A percentile compares a stretch with the other conserved stretches of the same genome.
These are phyloP conservation scores for Saccharum hybrid DNA, from an alignment of 202 grass and related monocot genomes.

Conservation along the genomic window DNA sequence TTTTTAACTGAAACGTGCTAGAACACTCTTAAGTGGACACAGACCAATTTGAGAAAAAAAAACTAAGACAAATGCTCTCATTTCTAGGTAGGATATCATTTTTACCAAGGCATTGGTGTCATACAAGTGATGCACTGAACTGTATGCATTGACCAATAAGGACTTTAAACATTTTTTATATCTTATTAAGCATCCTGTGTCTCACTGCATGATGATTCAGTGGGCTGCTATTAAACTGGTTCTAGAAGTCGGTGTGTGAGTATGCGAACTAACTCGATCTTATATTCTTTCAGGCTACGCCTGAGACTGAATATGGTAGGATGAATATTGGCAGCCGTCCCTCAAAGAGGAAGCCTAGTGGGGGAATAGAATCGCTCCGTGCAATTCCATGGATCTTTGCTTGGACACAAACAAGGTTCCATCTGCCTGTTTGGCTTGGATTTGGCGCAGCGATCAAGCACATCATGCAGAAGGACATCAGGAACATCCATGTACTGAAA, in stretches of 20 bases:
- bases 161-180: background rate
- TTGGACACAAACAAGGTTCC: slow-evolving; percentile 98
- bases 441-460: slow-evolving; percentile 87
- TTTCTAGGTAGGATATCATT: background rate
- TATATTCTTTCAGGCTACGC: slow-evolving; percentile 76
- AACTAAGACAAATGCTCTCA: background rate
- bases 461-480: slow-evolving; percentile 75
- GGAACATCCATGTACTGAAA: slow-evolving; percentile 74
- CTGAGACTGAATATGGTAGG: slow-evolving; percentile 96
- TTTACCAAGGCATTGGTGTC: slow-evolving; percentile 30
- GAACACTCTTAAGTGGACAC: background rate
- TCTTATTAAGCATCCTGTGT: slow-evolving; percentile 12
- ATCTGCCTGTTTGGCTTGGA: slow-evolving; percentile 98
- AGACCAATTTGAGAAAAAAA: background rate
- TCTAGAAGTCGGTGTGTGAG: slow-evolving; percentile 21
- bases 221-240: slow-evolving; percentile 6
- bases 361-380: slow-evolving; percentile 93
- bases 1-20: slow-evolving; percentile 9
- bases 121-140: background rate
- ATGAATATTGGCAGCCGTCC: slow-evolving; percentile 99
- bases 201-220: background rate
- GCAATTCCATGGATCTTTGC: slow-evolving; percentile 99
- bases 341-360: slow-evolving; percentile 94
- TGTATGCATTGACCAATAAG: background rate
- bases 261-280: slow-evolving; percentile 26